Base-by-base conservation (phyloP, 2,329 filamentous ascomycete species). In the Fusarium miscanthi region DNA sequence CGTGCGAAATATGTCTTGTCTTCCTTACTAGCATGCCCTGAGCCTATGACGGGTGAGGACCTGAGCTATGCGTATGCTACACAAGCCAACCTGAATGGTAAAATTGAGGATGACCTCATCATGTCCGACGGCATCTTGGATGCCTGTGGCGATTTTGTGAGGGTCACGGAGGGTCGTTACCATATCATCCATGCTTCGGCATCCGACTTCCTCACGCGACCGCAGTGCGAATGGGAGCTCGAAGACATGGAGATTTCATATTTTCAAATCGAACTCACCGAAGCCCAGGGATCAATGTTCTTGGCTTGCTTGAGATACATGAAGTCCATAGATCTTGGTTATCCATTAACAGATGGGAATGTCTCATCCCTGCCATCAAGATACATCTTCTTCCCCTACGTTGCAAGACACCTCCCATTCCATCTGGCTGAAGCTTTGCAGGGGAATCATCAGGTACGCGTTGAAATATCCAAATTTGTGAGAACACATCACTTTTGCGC, bases 251-350 rank as follows among this genome's bases (percentile, higher is more conserved):
- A 21, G 3, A 38, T 52, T 7, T 38, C 49, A 52, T 52, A 38
- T 27, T 38, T 52, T 19, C 33, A 1, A 3, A 1, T 52, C 0
- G 17, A 52, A 8, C 7, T 52, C 0, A 0, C 23, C 0, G 33
- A 38, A 11, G 33, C 23, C 8, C 35, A 52, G 4, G 5, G 16
- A 8, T 52, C 49, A 11, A 52, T 52, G 33, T 38, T 4, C 5
- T 27, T 27, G 11, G 33, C 33, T 21, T 52, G 49, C 17, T 10
- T 38, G 17, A 52, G 16, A 9, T 52, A 38, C 4, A 5, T 52
- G 23, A 12, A 11, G 12, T 30, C 17, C 0, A 21, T 52, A 27
- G 49, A 38, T 16, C 8, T 52, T 1, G 49, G 33, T 9, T 52
- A 52, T 7, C 49, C 49, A 19, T 23, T 52, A 7, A 38, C 49